Percentiles rank a stretch among this genome's conserved stretches.
Conservation (phyloP, 441 rosid genomes). For the Daphne laureola region DNA sequence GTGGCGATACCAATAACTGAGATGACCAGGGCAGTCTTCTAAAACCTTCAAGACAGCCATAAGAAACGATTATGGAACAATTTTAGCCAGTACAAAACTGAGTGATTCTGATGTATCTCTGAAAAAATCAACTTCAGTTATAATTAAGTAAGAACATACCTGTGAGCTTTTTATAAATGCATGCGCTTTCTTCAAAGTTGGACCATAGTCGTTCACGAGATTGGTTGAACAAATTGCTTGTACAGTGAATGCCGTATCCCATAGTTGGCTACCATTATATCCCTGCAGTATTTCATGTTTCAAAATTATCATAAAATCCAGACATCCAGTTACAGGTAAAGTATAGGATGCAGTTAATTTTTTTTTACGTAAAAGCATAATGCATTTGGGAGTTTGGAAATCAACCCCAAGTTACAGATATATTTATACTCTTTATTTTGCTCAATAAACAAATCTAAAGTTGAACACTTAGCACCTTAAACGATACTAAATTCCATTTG, state of each 20-base stretch:
- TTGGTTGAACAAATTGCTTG: conserved; percentile 82
- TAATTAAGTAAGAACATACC: conserved; percentile 34
- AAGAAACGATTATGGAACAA: conserved; percentile 12
- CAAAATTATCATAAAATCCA: background rate
- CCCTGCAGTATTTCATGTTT: conserved; percentile 44
- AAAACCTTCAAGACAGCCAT: conserved; percentile 40
- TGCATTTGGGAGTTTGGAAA: background rate
- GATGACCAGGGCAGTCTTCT: conserved; percentile 84
- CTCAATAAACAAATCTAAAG: no score
- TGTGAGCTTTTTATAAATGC: conserved; percentile 59
- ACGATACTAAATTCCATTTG: background rate
- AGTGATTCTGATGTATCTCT: background rate
- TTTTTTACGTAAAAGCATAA: background rate
- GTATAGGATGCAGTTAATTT: conserved; percentile 1
- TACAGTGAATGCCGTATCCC: conserved; percentile 85
- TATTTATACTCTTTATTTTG: no score
- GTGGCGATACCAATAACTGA: conserved; percentile 78
- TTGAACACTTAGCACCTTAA: background rate
- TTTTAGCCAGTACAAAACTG: conserved; percentile 4
- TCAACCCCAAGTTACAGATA: no score
- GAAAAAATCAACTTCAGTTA: conserved; percentile 10
- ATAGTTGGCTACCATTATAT: conserved; percentile 91
- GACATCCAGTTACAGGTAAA: conserved; percentile 1
- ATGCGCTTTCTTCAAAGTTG: conserved; percentile 61
- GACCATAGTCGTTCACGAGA: conserved; percentile 58